These are phyloP conservation scores for Camellia sinensis DNA, from an alignment of 148 eudicot genomes.

Conservation along the genomic window DNA sequence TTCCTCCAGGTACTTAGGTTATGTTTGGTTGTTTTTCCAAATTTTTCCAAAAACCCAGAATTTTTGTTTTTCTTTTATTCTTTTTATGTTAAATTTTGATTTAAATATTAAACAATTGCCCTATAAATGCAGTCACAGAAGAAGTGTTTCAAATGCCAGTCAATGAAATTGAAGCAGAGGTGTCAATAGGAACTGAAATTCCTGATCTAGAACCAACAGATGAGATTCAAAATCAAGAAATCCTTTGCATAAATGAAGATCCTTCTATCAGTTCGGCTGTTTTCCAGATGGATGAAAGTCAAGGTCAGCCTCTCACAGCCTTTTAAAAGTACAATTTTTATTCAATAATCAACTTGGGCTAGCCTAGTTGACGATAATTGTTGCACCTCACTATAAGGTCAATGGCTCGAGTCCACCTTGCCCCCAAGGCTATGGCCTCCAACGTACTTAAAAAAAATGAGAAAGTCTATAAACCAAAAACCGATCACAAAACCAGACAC, in stretches of 20 bases:
- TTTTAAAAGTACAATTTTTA: not conserved
- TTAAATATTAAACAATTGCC: not conserved
- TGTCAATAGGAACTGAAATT: slow-evolving; percentile 63
- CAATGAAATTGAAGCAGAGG: slow-evolving; percentile 47
- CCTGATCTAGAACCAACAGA: slow-evolving; percentile 44
- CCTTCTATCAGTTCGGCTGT: slow-evolving; percentile 31
- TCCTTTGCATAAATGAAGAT: slow-evolving; percentile 27
- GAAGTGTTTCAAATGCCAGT: slow-evolving; percentile 25
- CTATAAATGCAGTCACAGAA: slow-evolving; percentile 22
- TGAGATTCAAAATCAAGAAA: slow-evolving; percentile 39
- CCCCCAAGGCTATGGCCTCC: too few species aligned
- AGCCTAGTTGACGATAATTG: too few species aligned
- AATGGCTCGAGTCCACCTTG: too few species aligned
- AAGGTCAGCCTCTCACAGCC: slow-evolving; percentile 26
- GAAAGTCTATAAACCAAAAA: too few species aligned
- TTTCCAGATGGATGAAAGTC: slow-evolving; percentile 15
- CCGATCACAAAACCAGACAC: too few species aligned
- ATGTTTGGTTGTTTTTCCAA: too few species aligned
- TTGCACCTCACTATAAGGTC: too few species aligned
- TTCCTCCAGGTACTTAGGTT: slow-evolving; percentile 18
- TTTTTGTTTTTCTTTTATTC: not conserved
- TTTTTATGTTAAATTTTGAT: not conserved
- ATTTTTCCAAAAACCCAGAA: too few species aligned
- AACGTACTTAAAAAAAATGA: too few species aligned
- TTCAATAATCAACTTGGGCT: not conserved